Evolutionary conservation across 1,284 basidiomycete species (phyloP).

Genomic region (Phellinidium pouzarii): DNA sequence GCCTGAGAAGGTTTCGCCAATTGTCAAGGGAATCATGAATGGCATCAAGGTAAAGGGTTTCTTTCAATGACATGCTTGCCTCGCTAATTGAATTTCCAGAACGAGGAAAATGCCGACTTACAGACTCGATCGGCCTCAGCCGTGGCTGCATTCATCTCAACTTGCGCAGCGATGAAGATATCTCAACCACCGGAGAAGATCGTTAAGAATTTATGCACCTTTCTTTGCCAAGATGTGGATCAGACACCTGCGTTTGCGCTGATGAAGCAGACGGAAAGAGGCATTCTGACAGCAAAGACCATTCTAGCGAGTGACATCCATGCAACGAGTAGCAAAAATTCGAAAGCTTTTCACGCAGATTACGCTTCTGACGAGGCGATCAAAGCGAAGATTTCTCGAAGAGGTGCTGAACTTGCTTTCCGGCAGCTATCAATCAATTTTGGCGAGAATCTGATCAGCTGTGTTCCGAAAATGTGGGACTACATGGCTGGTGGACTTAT

Average conservation of each 20-base stretch:
- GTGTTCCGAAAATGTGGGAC: constrained; percentile 90
- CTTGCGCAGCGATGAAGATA: constrained; percentile 68
- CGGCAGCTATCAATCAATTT: constrained; percentile 75
- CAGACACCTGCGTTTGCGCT: constrained; percentile 86
- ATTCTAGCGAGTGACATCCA: constrained; percentile 26
- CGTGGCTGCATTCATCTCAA: constrained; percentile 83
- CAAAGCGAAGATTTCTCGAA: constrained; percentile 56
- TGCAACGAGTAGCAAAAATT: constrained; percentile 39
- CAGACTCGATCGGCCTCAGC: constrained; percentile 87
- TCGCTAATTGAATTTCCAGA: constrained; percentile 40
- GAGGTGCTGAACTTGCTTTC: constrained; percentile 86
- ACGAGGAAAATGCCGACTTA: constrained; percentile 84
- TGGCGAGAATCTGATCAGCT: constrained; percentile 64
- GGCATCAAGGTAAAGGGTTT: constrained; percentile 75
- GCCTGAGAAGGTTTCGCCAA: constrained; percentile 91
- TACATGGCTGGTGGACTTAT: constrained; percentile 80
- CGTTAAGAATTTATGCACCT: constrained; percentile 95
- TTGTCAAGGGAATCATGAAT: constrained; percentile 97
- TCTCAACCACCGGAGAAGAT: constrained; percentile 82
- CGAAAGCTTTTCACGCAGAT: constrained; percentile 37
- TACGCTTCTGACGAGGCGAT: constrained; percentile 41
- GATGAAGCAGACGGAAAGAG: constrained; percentile 53
- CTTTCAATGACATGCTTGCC: neutral
- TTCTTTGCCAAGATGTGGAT: constrained; percentile 88
- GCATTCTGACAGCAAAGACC: constrained; percentile 71